Percentiles rank a stretch among this genome's conserved stretches.
phyloP scores from a whole-genome alignment of 306 rosid species.

The Corylus avellana region DNA sequence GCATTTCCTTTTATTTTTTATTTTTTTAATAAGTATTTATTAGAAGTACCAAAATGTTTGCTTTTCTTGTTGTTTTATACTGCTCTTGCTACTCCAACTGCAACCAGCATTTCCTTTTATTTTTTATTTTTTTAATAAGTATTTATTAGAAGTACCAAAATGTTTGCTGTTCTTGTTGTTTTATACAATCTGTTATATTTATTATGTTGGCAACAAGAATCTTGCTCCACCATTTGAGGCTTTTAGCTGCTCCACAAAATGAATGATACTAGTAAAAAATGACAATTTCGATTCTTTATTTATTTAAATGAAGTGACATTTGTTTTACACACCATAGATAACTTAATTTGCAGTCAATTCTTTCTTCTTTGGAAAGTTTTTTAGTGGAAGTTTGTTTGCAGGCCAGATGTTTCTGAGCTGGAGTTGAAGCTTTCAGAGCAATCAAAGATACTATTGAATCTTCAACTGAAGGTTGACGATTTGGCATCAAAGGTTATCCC shows the following conservation, averaged over 20 bases:
- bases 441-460: slow-evolving; percentile 80
- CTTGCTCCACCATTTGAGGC: background rate
- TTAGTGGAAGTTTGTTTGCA: slow-evolving; percentile 49
- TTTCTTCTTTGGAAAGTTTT: background rate
- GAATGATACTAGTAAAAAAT: background rate
- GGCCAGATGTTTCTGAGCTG: slow-evolving; percentile 95
- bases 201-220: background rate
- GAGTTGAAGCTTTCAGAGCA: slow-evolving; percentile 90
- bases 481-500: slow-evolving; percentile 84
- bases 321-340: background rate
- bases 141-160: background rate
- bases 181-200: background rate
- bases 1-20: no score
- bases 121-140: background rate
- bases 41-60: no score
- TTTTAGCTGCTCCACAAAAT: background rate
- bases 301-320: background rate
- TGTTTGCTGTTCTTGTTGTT: background rate
- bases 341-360: background rate
- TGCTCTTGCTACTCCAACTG: background rate
- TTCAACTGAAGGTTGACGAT: slow-evolving; percentile 93
- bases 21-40: no score
- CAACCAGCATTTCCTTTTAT: background rate
- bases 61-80: no score
- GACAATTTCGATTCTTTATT: no score